These are phyloP conservation scores for Myrica gale DNA, from an alignment of 306 rosid genomes.

Conservation along the genomic window DNA sequence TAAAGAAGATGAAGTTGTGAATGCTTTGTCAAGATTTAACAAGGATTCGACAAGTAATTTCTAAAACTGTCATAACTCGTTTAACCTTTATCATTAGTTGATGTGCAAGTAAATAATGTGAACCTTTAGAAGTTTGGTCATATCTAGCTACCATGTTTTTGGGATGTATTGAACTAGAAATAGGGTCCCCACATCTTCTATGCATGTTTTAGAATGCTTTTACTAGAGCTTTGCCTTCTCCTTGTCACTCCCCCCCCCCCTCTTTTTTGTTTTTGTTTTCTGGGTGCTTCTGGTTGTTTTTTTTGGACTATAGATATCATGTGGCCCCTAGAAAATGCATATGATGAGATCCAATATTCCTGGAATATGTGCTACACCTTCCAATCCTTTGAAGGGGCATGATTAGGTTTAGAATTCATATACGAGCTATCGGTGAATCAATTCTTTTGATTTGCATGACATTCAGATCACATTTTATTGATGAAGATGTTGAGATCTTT, in stretches of 20 bases:
- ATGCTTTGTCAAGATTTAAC: constrained; percentile 54
- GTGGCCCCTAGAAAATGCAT: background rate
- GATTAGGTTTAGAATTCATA: background rate
- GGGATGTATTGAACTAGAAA: background rate
- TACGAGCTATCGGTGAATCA: constrained; percentile 7
- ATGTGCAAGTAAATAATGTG: constrained; percentile 20
- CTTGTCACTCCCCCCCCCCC: background rate
- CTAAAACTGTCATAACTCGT: constrained; percentile 37
- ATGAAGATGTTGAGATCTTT: constrained; percentile 32
- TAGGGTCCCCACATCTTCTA: background rate
- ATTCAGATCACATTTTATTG: constrained; percentile 9
- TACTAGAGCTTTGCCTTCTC: background rate
- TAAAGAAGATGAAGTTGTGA: constrained; percentile 57
- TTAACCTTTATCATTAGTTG: constrained; percentile 18
- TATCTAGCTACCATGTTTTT: background rate
- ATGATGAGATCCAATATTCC: background rate
- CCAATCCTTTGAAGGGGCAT: background rate
- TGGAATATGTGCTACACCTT: background rate
- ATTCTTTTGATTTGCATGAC: background rate
- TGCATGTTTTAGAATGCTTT: background rate
- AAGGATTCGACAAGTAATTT: constrained; percentile 81
- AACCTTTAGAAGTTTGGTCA: background rate
- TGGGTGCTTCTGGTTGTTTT: too few relatives aligned
- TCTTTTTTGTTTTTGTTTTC: too few relatives aligned
- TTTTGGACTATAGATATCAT: background rate